Conservation (phyloP, 495 filamentous ascomycete species). For the Pyronema omphalodes region DNA sequence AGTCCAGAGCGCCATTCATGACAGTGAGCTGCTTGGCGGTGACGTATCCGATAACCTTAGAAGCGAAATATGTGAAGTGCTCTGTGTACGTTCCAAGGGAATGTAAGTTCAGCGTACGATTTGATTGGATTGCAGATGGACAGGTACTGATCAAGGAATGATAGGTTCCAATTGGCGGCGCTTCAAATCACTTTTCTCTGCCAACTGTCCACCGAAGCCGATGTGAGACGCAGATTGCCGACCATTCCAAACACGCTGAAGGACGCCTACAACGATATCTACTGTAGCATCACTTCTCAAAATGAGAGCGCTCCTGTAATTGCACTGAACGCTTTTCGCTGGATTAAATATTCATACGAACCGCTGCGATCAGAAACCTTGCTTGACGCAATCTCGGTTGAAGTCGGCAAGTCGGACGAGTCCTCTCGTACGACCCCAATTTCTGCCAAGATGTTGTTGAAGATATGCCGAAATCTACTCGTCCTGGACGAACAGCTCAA, state of each 20-base stretch:
- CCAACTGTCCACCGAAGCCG: background rate
- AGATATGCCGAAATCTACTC: background rate
- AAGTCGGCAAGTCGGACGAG: background rate
- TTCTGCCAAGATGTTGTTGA: background rate
- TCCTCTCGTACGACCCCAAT: background rate
- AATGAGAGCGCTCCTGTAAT: background rate
- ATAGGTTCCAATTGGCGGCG: slow-evolving; percentile 1
- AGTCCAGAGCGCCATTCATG: too few relatives aligned
- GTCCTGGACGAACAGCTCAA: too few relatives aligned
- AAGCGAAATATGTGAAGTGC: too few relatives aligned
- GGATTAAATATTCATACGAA: slow-evolving; percentile 3
- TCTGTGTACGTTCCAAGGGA: too few relatives aligned
- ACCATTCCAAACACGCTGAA: background rate
- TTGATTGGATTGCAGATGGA: too few relatives aligned
- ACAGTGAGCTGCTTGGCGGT: too few relatives aligned
- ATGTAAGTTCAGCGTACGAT: too few relatives aligned
- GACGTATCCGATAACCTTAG: too few relatives aligned
- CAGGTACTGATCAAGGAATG: background rate
- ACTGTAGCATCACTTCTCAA: background rate
- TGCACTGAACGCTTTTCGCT: slow-evolving; percentile 1
- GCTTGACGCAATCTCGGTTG: background rate
- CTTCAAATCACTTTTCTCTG: slow-evolving; percentile 1
- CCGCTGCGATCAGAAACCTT: background rate
- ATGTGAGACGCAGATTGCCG: background rate
- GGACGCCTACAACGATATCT: slow-evolving; percentile 2